A percentile compares a stretch with the other conserved stretches of the same genome.
phyloP scores from a whole-genome alignment of 2,329 filamentous ascomycete species.

The Aspergillus bombycis region DNA sequence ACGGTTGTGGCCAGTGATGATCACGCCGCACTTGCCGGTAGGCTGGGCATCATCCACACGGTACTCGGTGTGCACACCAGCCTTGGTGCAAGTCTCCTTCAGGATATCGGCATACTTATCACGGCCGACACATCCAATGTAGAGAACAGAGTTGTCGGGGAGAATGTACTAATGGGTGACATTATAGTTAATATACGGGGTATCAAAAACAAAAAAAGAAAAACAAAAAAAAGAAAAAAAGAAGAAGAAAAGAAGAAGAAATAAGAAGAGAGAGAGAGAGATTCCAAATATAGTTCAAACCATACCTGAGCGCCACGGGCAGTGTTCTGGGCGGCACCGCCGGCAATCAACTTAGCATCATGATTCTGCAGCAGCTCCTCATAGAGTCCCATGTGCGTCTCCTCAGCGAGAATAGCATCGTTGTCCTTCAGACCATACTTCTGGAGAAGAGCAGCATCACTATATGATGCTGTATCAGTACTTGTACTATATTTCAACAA shows the following conservation, averaged over 20 bases:
- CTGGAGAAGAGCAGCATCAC: conserved; percentile 79
- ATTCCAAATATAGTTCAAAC: neutral
- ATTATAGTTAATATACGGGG: conserved; percentile 16
- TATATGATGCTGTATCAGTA: conserved; percentile 39
- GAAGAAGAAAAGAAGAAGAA: no score
- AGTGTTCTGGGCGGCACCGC: conserved; percentile 96
- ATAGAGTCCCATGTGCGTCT: conserved; percentile 86
- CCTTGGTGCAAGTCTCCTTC: conserved; percentile 80
- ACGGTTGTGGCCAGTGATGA: conserved; percentile 96
- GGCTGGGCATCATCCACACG: conserved; percentile 80
- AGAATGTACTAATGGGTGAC: conserved; percentile 74
- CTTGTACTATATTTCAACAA: neutral
- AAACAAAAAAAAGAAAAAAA: no score
- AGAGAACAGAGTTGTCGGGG: conserved; percentile 84
- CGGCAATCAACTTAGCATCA: conserved; percentile 91
- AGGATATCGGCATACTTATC: conserved; percentile 95
- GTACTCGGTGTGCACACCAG: conserved; percentile 92
- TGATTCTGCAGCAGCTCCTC: conserved; percentile 85
- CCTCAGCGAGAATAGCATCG: conserved; percentile 94
- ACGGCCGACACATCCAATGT: conserved; percentile 89
- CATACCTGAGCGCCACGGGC: conserved; percentile 82
- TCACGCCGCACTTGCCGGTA: conserved; percentile 91
- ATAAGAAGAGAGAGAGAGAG: no score
- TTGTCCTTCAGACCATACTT: conserved; percentile 96
- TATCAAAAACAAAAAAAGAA: neutral